A percentile compares a stretch with the other conserved stretches of the same genome.
These are phyloP conservation scores for Phytophthora idaei DNA, from an alignment of 352 stramenopile genomes.

Conservation along the genomic window DNA sequence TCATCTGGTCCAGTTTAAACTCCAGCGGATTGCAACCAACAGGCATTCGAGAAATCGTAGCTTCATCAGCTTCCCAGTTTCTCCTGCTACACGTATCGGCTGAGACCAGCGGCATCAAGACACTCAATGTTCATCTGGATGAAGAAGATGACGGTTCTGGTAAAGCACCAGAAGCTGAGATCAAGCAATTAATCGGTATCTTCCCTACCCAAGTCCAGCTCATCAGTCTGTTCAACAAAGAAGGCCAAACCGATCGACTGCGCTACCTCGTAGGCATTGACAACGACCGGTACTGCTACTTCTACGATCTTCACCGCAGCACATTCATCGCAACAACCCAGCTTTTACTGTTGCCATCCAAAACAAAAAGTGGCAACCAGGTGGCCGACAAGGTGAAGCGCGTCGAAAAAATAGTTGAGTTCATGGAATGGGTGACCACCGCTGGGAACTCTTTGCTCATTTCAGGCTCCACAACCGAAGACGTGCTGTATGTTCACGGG, in stretches of 20 bases:
- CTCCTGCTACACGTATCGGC: constrained; percentile 23
- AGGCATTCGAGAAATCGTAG: constrained; percentile 23
- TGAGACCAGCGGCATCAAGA: constrained; percentile 21
- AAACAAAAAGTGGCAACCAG: constrained; percentile 14
- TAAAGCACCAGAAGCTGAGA: background rate
- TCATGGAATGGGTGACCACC: constrained; percentile 34
- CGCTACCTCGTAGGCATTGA: constrained; percentile 45
- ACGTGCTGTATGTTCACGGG: constrained; percentile 44
- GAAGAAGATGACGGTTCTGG: background rate
- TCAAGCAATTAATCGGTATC: constrained; percentile 22
- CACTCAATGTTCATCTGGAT: constrained; percentile 14
- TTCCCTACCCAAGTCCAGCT: constrained; percentile 36
- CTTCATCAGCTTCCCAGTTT: constrained; percentile 25
- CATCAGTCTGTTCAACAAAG: constrained; percentile 26
- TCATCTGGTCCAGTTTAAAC: constrained; percentile 33
- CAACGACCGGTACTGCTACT: constrained; percentile 48
- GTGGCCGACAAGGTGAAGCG: constrained; percentile 3
- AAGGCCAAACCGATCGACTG: constrained; percentile 9
- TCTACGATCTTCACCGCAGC: constrained; percentile 39
- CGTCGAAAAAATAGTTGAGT: constrained; percentile 18
- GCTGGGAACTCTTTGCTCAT: constrained; percentile 39
- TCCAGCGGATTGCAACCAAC: constrained; percentile 6
- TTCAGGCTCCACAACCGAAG: constrained; percentile 29
- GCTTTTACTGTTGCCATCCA: constrained; percentile 28
- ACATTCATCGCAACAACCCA: constrained; percentile 45